Base-by-base conservation (phyloP, 2,329 filamentous ascomycete genomes). In the Capronia americana region DNA sequence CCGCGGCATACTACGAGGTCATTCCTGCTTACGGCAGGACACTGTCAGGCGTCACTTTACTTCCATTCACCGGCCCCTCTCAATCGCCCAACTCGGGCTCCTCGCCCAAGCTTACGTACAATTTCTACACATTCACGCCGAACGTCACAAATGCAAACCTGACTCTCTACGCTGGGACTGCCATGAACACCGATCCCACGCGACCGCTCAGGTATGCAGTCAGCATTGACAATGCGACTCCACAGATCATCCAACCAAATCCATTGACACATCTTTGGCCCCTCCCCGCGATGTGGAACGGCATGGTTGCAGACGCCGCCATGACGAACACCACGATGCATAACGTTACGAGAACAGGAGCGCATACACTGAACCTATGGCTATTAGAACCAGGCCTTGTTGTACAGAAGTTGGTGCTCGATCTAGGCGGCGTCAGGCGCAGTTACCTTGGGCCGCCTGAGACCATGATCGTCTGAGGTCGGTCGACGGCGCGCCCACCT, bases 91-190 rank as follows among this genome's bases (percentile, higher is more conserved):
- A 79, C 2, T 79, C 80, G 11, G 7, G 7, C 24, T 84, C 80
- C 0, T 71, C 71, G 14, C 87, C 87, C 0, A 82, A 82, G 4
- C 80, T 90, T 8, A 83, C 87, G 69, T 91, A 89, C 74, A 80
- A 85, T 60, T 72, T 90, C 65, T 90, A 87, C 75, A 80, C 87
- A 12, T 90, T 88, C 78, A 85, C 83, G 51, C 81, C 82, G 64
- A 62, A 62, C 30, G 74, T 75, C 23, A 74, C 81, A 4, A 78
- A 78, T 6, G 66, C 73, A 7, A 79, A 77, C 30, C 69, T 81
- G 1, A 79, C 78, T 0, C 73, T 82, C 24, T 78, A 80, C 38
- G 77, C 83, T 23, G 78, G 77, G 0, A 77, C 79, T 2, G 77
- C 81, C 0, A 78, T 86, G 4, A 86, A 87, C 70, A 80, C 82